A percentile compares a stretch with the other conserved stretches of the same genome.
phyloP scores from a whole-genome alignment of 139 green algal species.

The Auxenochlorella pyrenoidosa region DNA sequence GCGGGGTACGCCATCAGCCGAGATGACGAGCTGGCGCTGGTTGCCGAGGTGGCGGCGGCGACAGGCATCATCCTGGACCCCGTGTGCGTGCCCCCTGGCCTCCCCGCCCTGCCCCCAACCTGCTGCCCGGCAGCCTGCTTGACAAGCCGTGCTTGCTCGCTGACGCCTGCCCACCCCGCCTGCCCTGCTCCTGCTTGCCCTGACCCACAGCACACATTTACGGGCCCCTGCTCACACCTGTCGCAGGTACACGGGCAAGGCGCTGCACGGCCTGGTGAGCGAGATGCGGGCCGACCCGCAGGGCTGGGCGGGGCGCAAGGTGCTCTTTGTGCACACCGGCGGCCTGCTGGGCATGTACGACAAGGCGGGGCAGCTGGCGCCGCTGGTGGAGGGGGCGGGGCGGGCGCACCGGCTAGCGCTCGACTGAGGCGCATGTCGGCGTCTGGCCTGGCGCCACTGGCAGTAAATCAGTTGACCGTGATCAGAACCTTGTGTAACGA shows the following conservation, averaged over 20 bases:
- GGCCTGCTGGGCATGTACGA: slow-evolving; percentile 95
- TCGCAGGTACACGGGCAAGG: slow-evolving; percentile 89
- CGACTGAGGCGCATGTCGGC: neutral
- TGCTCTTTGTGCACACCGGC: slow-evolving; percentile 91
- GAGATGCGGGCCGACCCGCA: slow-evolving; percentile 74
- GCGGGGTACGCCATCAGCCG: slow-evolving; percentile 91
- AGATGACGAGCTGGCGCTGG: slow-evolving; percentile 81
- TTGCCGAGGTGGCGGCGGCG: slow-evolving; percentile 63
- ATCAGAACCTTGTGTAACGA: no score
- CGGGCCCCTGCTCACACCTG: neutral
- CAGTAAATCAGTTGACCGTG: no score
- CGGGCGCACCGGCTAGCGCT: neutral
- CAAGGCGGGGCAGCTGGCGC: slow-evolving; percentile 82
- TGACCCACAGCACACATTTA: no score
- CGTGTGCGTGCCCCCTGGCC: slow-evolving; percentile 58
- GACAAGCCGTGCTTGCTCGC: no score
- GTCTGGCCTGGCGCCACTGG: no score
- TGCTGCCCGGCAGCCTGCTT: neutral
- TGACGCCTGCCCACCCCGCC: no score
- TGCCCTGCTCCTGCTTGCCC: no score
- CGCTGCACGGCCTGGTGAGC: slow-evolving; percentile 71
- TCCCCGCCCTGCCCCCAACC: no score
- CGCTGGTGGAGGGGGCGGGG: slow-evolving; percentile 30
- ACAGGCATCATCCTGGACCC: slow-evolving; percentile 88
- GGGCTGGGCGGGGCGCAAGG: slow-evolving; percentile 75